Conservation (phyloP, 2,329 filamentous ascomycete species). For the Fusarium goolgardi region DNA sequence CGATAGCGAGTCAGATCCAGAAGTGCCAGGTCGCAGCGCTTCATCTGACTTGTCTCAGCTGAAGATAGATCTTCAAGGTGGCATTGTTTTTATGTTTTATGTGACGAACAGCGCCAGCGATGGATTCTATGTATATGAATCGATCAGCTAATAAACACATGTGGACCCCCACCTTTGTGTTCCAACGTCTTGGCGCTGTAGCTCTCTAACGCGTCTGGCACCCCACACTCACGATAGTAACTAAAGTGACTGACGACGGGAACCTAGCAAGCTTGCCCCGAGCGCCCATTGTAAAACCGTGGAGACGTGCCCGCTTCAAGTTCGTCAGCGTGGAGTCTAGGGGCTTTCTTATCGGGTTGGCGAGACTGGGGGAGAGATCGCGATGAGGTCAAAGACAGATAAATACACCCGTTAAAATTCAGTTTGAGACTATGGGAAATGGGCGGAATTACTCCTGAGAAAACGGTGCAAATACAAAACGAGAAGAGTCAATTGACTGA, state of each 20-base stretch:
- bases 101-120: background rate
- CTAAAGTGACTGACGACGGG: constrained; percentile 18
- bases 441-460: constrained; percentile 29
- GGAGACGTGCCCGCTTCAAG: constrained; percentile 32
- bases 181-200: constrained; percentile 18
- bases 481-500: constrained; percentile 33
- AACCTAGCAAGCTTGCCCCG: constrained; percentile 24
- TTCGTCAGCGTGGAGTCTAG: constrained; percentile 33
- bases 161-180: constrained; percentile 16
- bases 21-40: constrained; percentile 15
- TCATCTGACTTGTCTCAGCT: constrained; percentile 24
- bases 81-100: constrained; percentile 3
- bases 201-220: constrained; percentile 10
- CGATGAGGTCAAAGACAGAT: background rate
- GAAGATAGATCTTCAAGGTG: constrained; percentile 4
- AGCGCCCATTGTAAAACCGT: constrained; percentile 26
- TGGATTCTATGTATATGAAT: background rate
- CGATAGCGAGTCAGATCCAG: constrained; percentile 18
- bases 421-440: constrained; percentile 15
- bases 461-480: constrained; percentile 5
- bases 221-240: constrained; percentile 39
- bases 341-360: constrained; percentile 29
- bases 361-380: constrained; percentile 12
- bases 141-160: background rate
- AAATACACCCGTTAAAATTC: constrained; percentile 8